A percentile compares a stretch with the other conserved stretches of the same genome.
These are phyloP conservation scores for Dissophora globulifera DNA, from an alignment of 192 early-diverging fungal genomes.

Conservation along the genomic window DNA sequence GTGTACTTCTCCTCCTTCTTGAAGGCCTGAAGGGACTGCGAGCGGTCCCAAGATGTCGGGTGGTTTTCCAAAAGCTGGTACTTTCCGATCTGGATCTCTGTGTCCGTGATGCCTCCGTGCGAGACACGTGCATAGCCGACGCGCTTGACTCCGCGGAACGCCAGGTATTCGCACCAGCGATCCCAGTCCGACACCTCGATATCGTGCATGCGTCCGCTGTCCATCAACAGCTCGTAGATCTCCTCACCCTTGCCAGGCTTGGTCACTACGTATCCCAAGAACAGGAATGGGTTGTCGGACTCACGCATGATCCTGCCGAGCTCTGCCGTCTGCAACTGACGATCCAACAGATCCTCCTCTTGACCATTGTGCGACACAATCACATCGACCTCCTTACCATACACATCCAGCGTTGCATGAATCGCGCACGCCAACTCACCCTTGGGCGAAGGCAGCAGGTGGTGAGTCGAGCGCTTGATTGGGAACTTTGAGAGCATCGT, in stretches of 20 bases:
- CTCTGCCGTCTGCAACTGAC: conserved; percentile 79
- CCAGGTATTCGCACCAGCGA: conserved; percentile 89
- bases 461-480: conserved; percentile 77
- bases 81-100: conserved; percentile 85
- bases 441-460: conserved; percentile 80
- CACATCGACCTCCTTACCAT: conserved; percentile 81
- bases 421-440: conserved; percentile 88
- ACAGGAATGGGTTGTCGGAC: conserved; percentile 78
- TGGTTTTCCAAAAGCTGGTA: conserved; percentile 68
- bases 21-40: conserved; percentile 40
- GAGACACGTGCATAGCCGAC: conserved; percentile 80
- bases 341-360: conserved; percentile 80
- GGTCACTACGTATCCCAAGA: conserved; percentile 85
- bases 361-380: conserved; percentile 88
- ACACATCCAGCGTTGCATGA: conserved; percentile 86
- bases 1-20: conserved; percentile 66
- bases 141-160: conserved; percentile 79
- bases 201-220: conserved; percentile 76
- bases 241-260: conserved; percentile 67
- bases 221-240: conserved; percentile 70
- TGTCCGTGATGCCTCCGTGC: conserved; percentile 85
- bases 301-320: conserved; percentile 82
- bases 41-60: conserved; percentile 30
- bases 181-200: conserved; percentile 80
- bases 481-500: conserved; percentile 87